phyloP scores from a whole-genome alignment of 2,329 filamentous ascomycete species.

The Aspergillus piperis region DNA sequence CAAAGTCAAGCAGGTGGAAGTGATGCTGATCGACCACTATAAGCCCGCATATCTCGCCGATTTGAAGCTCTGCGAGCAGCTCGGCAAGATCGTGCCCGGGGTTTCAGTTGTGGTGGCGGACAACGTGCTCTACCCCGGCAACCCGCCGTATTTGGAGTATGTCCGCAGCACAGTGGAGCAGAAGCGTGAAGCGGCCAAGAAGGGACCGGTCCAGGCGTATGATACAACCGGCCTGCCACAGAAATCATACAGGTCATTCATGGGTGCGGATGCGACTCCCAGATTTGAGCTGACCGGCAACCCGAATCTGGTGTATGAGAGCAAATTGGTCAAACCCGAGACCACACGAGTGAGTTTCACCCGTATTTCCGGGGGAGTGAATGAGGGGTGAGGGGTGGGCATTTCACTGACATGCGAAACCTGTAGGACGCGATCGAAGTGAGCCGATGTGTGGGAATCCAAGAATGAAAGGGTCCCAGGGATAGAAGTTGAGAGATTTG shows the following conservation, averaged over 20 bases:
- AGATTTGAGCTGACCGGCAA: slow-evolving; percentile 52
- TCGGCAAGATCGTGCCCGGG: slow-evolving; percentile 61
- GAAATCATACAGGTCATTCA: slow-evolving; percentile 26
- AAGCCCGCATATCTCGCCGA: slow-evolving; percentile 75
- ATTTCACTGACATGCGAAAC: slow-evolving; percentile 1
- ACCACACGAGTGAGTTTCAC: slow-evolving; percentile 27
- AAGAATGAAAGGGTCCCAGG: slow-evolving; percentile 14
- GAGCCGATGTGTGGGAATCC: slow-evolving; percentile 33
- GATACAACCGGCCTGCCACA: slow-evolving; percentile 25
- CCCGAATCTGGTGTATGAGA: slow-evolving; percentile 67
- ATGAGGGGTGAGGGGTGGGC: background rate
- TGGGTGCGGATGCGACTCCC: slow-evolving; percentile 27
- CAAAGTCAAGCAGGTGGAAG: slow-evolving; percentile 61
- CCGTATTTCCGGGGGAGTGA: background rate
- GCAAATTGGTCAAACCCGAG: slow-evolving; percentile 39
- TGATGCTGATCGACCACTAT: slow-evolving; percentile 79
- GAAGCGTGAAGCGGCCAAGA: slow-evolving; percentile 54
- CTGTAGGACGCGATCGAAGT: slow-evolving; percentile 36
- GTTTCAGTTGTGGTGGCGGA: slow-evolving; percentile 53
- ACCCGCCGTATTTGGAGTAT: slow-evolving; percentile 58
- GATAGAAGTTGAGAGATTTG: background rate
- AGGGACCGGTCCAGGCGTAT: slow-evolving; percentile 21
- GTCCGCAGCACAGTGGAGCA: slow-evolving; percentile 65
- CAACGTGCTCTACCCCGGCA: slow-evolving; percentile 48
- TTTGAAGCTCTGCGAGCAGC: slow-evolving; percentile 73